Conservation (phyloP, 2,329 filamentous ascomycete genomes). For the Xylaria sp. region DNA sequence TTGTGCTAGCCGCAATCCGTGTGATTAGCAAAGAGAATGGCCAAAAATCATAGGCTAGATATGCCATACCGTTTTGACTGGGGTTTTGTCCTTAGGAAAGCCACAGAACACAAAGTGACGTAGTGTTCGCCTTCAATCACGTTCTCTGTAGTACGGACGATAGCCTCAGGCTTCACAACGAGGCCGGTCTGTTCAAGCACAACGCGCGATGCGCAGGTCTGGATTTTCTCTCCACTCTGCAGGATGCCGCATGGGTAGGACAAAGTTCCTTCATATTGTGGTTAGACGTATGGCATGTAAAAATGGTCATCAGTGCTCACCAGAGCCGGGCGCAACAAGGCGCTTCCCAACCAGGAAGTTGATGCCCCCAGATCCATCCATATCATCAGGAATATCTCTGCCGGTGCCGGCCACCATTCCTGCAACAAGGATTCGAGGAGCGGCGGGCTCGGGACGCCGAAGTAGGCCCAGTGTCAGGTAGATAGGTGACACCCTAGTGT, state of each 20-base stretch:
- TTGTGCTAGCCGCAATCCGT: neutral
- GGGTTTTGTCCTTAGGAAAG: neutral
- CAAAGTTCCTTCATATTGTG: slow-evolving; percentile 20
- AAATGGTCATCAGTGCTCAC: slow-evolving; percentile 18
- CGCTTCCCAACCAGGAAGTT: slow-evolving; percentile 25
- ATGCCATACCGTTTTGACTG: slow-evolving; percentile 4
- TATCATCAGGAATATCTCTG: slow-evolving; percentile 7
- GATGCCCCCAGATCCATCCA: slow-evolving; percentile 5
- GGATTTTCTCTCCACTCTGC: slow-evolving; percentile 19
- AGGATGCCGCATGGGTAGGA: slow-evolving; percentile 28
- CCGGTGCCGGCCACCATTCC: slow-evolving; percentile 15
- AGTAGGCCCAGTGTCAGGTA: too few species aligned
- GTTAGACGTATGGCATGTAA: slow-evolving; percentile 9
- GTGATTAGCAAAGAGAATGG: slow-evolving; percentile 10
- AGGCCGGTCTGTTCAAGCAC: slow-evolving; percentile 28
- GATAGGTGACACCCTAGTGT: too few species aligned
- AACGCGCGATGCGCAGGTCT: slow-evolving; percentile 15
- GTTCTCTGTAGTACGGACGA: slow-evolving; percentile 25
- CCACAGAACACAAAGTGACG: slow-evolving; percentile 25
- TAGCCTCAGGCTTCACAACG: slow-evolving; percentile 13
- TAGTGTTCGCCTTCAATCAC: slow-evolving; percentile 25
- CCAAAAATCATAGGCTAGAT: neutral
- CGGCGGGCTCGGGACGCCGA: neutral
- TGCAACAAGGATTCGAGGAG: slow-evolving; percentile 21
- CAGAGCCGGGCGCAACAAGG: slow-evolving; percentile 20